Evolutionary conservation across 257 asterid genomes (phyloP).

Genomic region (Ballota nigra): DNA sequence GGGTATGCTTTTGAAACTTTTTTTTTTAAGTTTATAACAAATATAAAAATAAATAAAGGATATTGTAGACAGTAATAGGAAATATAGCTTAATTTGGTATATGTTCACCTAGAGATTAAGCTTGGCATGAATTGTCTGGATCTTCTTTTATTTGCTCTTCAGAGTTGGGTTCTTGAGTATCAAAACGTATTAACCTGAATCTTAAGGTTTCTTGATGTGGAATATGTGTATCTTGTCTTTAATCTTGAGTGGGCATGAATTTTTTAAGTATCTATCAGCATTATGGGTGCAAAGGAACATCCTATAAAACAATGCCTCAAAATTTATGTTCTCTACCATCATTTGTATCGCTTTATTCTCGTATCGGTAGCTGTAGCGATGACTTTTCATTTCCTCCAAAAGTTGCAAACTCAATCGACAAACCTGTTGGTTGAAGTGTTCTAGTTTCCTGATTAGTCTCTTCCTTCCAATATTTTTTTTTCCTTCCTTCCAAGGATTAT

Average conservation of each 20-base stretch:
- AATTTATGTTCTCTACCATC: not conserved
- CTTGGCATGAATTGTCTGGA: not conserved
- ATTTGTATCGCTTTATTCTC: slow-evolving; percentile 6
- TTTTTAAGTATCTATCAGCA: not conserved
- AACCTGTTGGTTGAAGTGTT: not conserved
- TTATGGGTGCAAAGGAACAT: not conserved
- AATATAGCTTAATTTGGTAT: not conserved
- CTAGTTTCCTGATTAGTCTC: not conserved
- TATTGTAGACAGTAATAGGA: not conserved
- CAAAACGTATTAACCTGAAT: slow-evolving; percentile 6
- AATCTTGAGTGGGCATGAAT: slow-evolving; percentile 7
- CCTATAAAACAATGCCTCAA: not conserved
- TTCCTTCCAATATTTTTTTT: slow-evolving; percentile 5
- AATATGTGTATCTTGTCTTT: not conserved
- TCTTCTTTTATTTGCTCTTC: slow-evolving; percentile 1
- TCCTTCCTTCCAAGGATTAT: not conserved
- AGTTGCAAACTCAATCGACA: not conserved
- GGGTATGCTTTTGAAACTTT: not conserved
- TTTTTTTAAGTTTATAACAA: not conserved
- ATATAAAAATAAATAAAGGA: not conserved
- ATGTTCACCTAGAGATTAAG: not conserved
- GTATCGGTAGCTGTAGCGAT: not conserved
- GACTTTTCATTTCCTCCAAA: not conserved
- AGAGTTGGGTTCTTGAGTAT: not conserved
- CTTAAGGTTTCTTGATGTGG: not conserved